Conservation (phyloP, 1,284 basidiomycete species). For the Phenoliferia sp. region DNA sequence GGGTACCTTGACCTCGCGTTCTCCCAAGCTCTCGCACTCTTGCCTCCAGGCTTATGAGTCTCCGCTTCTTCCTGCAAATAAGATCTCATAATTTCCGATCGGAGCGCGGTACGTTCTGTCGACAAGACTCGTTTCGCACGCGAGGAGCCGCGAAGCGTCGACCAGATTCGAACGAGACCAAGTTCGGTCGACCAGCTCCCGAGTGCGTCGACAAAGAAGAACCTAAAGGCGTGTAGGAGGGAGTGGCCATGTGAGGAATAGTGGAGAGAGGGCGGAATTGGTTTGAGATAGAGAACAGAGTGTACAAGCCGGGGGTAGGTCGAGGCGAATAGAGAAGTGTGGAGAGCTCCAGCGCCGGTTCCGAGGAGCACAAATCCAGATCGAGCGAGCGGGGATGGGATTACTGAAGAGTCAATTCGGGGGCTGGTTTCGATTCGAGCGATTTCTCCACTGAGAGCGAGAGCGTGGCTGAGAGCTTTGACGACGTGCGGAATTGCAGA, state of each 20-base stretch:
- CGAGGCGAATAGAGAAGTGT: slow-evolving; percentile 26
- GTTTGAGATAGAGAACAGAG: slow-evolving; percentile 26
- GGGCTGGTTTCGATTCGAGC: slow-evolving; percentile 28
- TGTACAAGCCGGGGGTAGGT: slow-evolving; percentile 25
- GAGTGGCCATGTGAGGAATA: background rate
- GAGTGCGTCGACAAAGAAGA: slow-evolving; percentile 16
- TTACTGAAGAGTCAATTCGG: slow-evolving; percentile 1
- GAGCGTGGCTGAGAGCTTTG: slow-evolving; percentile 25
- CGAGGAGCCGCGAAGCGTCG: slow-evolving; percentile 13
- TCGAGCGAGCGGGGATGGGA: slow-evolving; percentile 28
- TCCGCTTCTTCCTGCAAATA: slow-evolving; percentile 25
- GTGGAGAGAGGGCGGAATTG: slow-evolving; percentile 15
- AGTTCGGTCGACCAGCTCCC: slow-evolving; percentile 20
- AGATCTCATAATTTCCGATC: slow-evolving; percentile 19
- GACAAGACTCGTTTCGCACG: slow-evolving; percentile 18
- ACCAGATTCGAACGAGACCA: slow-evolving; percentile 16
- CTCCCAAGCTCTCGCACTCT: slow-evolving; percentile 25
- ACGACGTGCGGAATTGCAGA: slow-evolving; percentile 18
- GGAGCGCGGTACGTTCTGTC: slow-evolving; percentile 11
- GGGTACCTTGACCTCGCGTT: slow-evolving; percentile 22
- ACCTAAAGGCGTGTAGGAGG: slow-evolving; percentile 9
- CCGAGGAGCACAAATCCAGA: slow-evolving; percentile 28
- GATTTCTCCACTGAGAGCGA: slow-evolving; percentile 26
- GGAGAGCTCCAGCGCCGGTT: slow-evolving; percentile 13
- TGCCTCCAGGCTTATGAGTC: slow-evolving; percentile 7